phyloP scores from a whole-genome alignment of 148 eudicot genomes.

The Rhododendron ovatum region DNA sequence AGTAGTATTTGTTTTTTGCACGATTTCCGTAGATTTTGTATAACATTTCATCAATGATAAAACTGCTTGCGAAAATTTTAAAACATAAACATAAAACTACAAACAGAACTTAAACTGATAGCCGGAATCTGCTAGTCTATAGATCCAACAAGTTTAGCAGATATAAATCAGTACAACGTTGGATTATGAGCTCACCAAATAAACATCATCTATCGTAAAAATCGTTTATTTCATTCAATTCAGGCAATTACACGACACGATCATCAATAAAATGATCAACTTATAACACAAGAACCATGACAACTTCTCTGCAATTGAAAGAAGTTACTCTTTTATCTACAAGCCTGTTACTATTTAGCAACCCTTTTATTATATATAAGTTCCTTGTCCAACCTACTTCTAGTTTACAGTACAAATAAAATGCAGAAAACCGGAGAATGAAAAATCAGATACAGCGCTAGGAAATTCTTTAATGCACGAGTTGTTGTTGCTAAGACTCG shows the following conservation, averaged over 20 bases:
- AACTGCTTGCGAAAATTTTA: no score
- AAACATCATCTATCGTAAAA: background rate
- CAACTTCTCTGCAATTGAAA: background rate
- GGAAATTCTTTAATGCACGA: background rate
- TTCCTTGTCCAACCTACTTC: conserved; percentile 3
- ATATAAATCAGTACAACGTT: background rate
- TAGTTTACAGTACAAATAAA: background rate
- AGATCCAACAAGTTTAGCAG: background rate
- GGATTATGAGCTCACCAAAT: background rate
- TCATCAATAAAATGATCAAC: background rate
- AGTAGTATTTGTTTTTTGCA: no score
- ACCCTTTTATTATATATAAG: background rate
- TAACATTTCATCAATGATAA: no score
- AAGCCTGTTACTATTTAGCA: background rate
- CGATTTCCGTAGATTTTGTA: no score
- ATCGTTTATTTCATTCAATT: background rate
- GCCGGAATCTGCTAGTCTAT: background rate
- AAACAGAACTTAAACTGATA: background rate
- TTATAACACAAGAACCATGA: background rate
- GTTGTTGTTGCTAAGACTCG: conserved; percentile 13
- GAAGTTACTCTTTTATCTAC: background rate
- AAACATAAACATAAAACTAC: no score
- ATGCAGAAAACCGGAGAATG: background rate
- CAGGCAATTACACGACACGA: background rate
- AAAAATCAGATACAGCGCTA: background rate